Conservation (phyloP, 108 stramenopile genomes). For the Skeletonema tropicum region DNA sequence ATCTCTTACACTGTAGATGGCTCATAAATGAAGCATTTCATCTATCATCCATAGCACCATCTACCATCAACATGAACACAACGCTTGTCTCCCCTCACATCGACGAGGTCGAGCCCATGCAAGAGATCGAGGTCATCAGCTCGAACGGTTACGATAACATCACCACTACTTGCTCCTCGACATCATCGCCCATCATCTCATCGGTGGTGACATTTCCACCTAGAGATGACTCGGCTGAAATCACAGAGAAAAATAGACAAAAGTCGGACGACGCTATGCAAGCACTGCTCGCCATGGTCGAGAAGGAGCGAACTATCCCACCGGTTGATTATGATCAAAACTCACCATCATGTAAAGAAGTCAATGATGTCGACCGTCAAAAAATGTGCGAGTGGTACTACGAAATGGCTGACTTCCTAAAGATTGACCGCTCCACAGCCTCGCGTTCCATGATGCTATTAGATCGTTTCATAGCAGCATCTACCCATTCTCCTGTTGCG, state of each 20-base stretch:
- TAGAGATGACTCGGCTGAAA: neutral
- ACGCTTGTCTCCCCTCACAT: neutral
- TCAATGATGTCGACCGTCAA: conserved; percentile 34
- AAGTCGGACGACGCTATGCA: conserved; percentile 4
- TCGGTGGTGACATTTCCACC: conserved; percentile 5
- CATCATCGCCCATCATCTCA: neutral
- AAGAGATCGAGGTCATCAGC: conserved; percentile 50
- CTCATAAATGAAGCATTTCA: conserved; percentile 1
- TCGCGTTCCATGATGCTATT: conserved; percentile 39
- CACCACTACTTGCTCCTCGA: conserved; percentile 24
- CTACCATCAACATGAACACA: neutral
- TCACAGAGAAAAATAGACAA: neutral
- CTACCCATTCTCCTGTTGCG: conserved; percentile 6
- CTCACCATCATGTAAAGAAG: conserved; percentile 3
- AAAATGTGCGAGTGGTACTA: conserved; percentile 57
- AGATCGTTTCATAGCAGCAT: conserved; percentile 48
- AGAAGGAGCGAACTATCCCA: conserved; percentile 12
- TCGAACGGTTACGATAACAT: conserved; percentile 29
- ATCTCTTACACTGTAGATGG: neutral
- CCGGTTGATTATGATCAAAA: neutral
- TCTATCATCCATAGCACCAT: neutral
- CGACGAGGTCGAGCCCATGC: conserved; percentile 16
- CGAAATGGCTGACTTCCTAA: conserved; percentile 50
- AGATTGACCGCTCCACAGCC: conserved; percentile 36
- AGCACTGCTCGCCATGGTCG: conserved; percentile 7